Base-by-base conservation (phyloP, 208 protist species). In the Trypanosoma theileri region DNA sequence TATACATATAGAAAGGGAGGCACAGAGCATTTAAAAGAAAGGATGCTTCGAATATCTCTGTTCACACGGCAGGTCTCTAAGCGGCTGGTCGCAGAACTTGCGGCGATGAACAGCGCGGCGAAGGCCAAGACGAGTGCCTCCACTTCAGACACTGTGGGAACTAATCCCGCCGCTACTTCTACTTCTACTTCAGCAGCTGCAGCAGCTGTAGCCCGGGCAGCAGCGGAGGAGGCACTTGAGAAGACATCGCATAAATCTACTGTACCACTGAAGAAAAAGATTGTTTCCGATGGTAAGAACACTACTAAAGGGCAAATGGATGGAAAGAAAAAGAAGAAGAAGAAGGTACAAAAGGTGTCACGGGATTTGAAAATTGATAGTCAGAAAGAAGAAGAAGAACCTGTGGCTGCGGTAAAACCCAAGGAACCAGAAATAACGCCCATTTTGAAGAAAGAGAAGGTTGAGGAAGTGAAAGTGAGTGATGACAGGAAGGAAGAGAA, bases 1-100 rank as follows among this genome's bases (percentile, higher is more conserved):
- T 8, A 62, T 35, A 35, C 28, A 35, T 35, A 35, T 22, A 17
- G n/a, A 16, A 53, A 65, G 11, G 31, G 10, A 56, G 19, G 1
- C 17, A 46, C 8, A 48, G 14, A 41, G 71, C 56, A 69, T n/a
- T n/a, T 71, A 28, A 22, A 26, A 40, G 28, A 58, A 52, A 54
- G 11, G 0, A 67, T 67, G 62, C 24, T 67, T 67, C 62, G 62
- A 19, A 28, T 67, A n/a, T 67, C 52, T 55, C 26, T 67, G 42
- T 44, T 50, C 28, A 3, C 14, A n/a, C 35, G 46, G 0, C 62
- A 67, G 51, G 46, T 22, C 28, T 59, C 46, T 17, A 67, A 58
- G 62, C 62, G 62, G n/a, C 9, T 67, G 31, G 54, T 58, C 11
- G 26, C 51, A 28, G 16, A 50, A 31, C 46, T 67, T 24, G 28